Conservation (phyloP, 441 rosid genomes). For the Corymbia citriodora region DNA sequence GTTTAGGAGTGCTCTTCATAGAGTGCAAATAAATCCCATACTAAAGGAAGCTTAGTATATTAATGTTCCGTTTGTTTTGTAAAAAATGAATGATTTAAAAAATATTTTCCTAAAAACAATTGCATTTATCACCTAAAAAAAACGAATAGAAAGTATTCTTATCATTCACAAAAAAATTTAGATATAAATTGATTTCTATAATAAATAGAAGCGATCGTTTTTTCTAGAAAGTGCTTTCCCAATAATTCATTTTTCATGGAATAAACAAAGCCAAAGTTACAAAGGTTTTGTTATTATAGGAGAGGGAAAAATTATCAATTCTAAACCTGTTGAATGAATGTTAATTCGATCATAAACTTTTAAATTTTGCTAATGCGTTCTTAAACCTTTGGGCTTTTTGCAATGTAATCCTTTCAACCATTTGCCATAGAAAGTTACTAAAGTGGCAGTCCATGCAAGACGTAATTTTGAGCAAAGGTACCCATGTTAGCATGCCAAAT, state of each 20-base stretch:
- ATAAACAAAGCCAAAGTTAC: neutral
- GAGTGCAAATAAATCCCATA: neutral
- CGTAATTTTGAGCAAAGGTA: neutral
- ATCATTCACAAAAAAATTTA: neutral
- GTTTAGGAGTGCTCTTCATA: too few species aligned
- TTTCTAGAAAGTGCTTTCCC: too few species aligned
- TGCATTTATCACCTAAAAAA: neutral
- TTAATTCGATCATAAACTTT: neutral
- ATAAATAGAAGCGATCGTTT: too few species aligned
- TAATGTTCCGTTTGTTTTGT: neutral
- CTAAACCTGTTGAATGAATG: neutral
- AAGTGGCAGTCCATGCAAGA: rapidly evolving
- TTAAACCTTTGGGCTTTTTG: neutral
- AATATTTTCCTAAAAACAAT: too few species aligned
- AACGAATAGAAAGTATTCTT: too few species aligned
- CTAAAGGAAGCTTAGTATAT: neutral
- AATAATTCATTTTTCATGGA: too few species aligned
- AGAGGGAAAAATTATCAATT: too few species aligned
- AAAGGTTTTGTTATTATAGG: too few species aligned
- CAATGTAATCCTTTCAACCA: neutral
- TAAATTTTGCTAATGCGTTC: neutral
- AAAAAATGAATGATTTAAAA: too few species aligned
- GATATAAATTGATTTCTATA: neutral
- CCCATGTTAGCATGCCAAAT: rapidly evolving
- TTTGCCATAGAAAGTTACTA: too few species aligned